Percentiles rank a stretch among this genome's conserved stretches.
These are phyloP conservation scores for Alternaria dauci DNA, from an alignment of 2,329 filamentous ascomycete species.

Conservation along the genomic window DNA sequence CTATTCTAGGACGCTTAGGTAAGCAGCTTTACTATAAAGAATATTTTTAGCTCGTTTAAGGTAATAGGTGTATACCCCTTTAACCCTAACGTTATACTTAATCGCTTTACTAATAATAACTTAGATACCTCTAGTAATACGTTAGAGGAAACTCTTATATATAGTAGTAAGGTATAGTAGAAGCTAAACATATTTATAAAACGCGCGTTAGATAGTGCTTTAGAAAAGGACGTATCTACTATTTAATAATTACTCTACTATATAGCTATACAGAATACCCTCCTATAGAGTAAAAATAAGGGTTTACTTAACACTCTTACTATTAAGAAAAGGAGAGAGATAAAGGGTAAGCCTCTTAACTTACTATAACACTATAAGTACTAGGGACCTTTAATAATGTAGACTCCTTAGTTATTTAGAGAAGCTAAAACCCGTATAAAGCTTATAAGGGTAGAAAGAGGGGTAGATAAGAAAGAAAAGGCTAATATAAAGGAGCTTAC, in stretches of 20 bases:
- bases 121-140: not conserved
- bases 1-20: no score
- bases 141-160: not conserved
- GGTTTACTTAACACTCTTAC: not conserved
- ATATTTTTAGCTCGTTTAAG: no score
- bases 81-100: no score
- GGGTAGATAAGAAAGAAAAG: not conserved
- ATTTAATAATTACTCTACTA: not conserved
- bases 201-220: not conserved
- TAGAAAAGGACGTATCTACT: not conserved
- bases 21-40: no score
- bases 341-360: not conserved
- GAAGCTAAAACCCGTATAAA: not conserved
- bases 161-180: not conserved
- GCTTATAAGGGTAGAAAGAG: not conserved
- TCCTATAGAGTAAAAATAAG: not conserved
- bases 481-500: not conserved
- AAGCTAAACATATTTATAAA: not conserved
- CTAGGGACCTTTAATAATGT: not conserved
- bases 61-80: no score
- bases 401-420: not conserved
- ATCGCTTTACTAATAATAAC: not conserved
- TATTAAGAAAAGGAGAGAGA: not conserved
- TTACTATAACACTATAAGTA: conserved; percentile 1
- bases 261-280: not conserved